phyloP scores from a whole-genome alignment of 2,329 filamentous ascomycete genomes.

The Paracoccidioides lutzii region DNA sequence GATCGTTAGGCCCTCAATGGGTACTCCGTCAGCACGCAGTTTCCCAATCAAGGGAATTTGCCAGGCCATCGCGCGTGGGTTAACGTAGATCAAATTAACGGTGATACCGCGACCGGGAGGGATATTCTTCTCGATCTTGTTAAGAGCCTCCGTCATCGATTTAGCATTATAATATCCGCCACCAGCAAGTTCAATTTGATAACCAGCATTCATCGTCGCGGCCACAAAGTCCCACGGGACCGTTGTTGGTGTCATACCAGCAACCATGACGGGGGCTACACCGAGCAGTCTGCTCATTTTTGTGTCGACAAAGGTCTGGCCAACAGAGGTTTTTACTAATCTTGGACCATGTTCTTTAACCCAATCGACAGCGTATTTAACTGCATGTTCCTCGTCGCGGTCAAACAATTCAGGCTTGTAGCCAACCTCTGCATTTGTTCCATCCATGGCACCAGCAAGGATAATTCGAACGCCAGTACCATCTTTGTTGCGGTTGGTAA shows the following conservation, averaged over 20 bases:
- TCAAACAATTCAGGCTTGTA: constrained; percentile 98
- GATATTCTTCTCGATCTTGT: constrained; percentile 72
- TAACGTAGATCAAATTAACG: constrained; percentile 84
- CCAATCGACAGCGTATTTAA: constrained; percentile 94
- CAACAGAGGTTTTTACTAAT: constrained; percentile 75
- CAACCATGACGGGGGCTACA: constrained; percentile 75
- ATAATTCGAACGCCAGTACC: constrained; percentile 95
- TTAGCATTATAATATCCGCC: constrained; percentile 79
- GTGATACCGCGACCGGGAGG: constrained; percentile 77
- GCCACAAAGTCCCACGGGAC: constrained; percentile 86
- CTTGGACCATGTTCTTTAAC: constrained; percentile 94
- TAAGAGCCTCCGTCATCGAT: constrained; percentile 68
- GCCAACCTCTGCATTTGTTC: constrained; percentile 77
- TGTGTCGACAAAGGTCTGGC: constrained; percentile 86
- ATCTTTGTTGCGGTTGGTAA: constrained; percentile 98
- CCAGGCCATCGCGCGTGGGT: constrained; percentile 80
- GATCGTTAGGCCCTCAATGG: constrained; percentile 84
- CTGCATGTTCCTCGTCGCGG: constrained; percentile 83
- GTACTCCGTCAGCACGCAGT: constrained; percentile 70
- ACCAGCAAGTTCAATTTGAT: constrained; percentile 80
- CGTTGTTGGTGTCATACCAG: constrained; percentile 85
- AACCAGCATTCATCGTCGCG: constrained; percentile 88
- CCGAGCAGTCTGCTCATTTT: constrained; percentile 86
- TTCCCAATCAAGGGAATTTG: constrained; percentile 75
- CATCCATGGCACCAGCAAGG: constrained; percentile 82